A percentile compares a stretch with the other conserved stretches of the same genome.
These are phyloP conservation scores for Aspergillus hiratsukae DNA, from an alignment of 2,329 filamentous ascomycete species.

Conservation along the genomic window DNA sequence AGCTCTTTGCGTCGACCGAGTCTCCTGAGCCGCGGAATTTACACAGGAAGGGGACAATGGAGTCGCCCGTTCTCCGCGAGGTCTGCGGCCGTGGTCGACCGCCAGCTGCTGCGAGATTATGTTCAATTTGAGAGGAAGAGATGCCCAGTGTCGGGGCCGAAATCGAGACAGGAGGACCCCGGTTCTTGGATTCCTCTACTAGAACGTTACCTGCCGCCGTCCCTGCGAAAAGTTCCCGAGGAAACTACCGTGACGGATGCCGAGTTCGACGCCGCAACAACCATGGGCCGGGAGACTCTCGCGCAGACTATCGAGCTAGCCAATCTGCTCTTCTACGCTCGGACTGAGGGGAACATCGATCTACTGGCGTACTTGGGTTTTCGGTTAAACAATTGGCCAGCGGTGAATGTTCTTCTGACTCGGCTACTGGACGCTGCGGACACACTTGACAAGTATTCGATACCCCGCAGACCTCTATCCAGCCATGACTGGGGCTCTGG, in stretches of 20 bases:
- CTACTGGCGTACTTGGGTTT: constrained; percentile 39
- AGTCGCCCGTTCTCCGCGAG: constrained; percentile 16
- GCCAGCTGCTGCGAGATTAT: constrained; percentile 15
- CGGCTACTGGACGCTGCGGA: constrained; percentile 37
- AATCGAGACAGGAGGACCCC: constrained; percentile 17
- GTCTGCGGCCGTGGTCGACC: constrained; percentile 15
- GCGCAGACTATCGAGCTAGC: constrained; percentile 28
- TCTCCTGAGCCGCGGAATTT: constrained; percentile 6
- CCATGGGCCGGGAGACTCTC: constrained; percentile 12
- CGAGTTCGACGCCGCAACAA: neutral
- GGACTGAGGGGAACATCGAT: constrained; percentile 26
- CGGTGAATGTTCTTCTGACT: constrained; percentile 36
- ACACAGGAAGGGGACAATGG: constrained; percentile 16
- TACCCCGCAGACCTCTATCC: constrained; percentile 19
- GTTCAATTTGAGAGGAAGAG: constrained; percentile 5
- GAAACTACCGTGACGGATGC: constrained; percentile 3
- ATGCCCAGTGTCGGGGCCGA: constrained; percentile 15
- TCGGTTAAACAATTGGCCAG: constrained; percentile 36
- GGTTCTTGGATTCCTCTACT: constrained; percentile 33
- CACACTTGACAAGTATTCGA: constrained; percentile 14
- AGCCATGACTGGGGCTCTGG: constrained; percentile 25
- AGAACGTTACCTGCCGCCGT: constrained; percentile 29
- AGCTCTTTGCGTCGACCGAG: constrained; percentile 3
- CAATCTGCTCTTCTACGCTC: constrained; percentile 28
- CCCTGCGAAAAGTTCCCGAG: constrained; percentile 16